These are phyloP conservation scores for Venturia effusa DNA, from an alignment of 2,329 filamentous ascomycete species.

Conservation along the genomic window DNA sequence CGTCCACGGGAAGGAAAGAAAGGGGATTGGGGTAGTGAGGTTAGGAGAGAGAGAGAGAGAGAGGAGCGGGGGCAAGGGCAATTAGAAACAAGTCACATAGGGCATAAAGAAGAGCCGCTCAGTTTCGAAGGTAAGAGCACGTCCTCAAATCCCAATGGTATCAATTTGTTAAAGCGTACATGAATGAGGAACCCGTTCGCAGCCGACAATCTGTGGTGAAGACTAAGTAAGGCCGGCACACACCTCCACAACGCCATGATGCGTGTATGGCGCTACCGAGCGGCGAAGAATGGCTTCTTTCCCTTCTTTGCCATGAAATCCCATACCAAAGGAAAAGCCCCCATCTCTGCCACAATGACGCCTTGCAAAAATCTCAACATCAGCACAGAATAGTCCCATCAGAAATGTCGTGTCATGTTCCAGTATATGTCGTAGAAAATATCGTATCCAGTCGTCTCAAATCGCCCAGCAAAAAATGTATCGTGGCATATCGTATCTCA, in stretches of 20 bases:
- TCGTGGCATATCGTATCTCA: background rate
- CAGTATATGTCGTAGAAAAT: background rate
- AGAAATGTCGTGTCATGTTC: background rate
- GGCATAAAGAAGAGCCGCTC: background rate
- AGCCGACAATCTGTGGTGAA: background rate
- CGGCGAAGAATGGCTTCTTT: background rate
- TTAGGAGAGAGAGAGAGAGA: too few relatives aligned
- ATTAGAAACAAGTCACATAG: background rate
- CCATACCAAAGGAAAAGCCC: background rate
- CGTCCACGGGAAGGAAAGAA: too few relatives aligned
- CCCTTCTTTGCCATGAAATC: background rate
- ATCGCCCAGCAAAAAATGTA: background rate
- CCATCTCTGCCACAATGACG: background rate
- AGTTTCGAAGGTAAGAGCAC: background rate
- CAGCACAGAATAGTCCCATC: background rate
- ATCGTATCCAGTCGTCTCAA: constrained; percentile 3
- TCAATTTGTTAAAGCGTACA: background rate
- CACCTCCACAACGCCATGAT: background rate
- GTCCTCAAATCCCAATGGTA: background rate
- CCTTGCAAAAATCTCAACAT: background rate
- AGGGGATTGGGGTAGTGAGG: too few relatives aligned
- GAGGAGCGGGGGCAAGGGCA: too few relatives aligned
- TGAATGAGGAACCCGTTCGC: background rate
- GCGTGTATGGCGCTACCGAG: background rate
- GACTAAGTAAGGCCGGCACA: too few relatives aligned